Percentiles rank a stretch among this genome's conserved stretches.
Evolutionary conservation across 257 asterid genomes (phyloP).

Genomic region (Capsicum rhomboideum): DNA sequence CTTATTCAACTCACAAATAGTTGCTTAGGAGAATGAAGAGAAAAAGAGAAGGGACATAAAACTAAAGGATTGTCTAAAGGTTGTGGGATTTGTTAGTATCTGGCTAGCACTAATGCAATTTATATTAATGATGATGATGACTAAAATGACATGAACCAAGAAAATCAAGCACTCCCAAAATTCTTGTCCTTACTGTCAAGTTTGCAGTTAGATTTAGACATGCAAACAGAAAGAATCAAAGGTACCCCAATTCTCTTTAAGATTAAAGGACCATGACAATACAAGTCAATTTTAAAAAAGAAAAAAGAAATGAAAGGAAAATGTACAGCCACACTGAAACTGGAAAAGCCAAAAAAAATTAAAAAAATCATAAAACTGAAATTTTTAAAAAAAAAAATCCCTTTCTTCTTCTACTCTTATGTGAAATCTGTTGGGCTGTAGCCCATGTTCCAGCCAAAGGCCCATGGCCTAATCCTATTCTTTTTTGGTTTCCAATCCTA

Average conservation of each 20-base stretch:
- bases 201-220: conserved; percentile 30
- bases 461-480: too few relatives aligned
- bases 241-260: conserved; percentile 24
- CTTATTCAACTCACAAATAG: neutral
- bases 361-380: conserved; percentile 16
- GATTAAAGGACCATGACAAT: neutral
- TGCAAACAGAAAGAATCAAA: conserved; percentile 27
- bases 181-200: conserved; percentile 27
- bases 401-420: neutral
- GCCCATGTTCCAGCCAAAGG: too few relatives aligned
- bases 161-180: conserved; percentile 18
- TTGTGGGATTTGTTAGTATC: neutral
- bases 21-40: neutral
- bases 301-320: too few relatives aligned
- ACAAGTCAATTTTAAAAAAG: neutral
- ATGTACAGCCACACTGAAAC: neutral
- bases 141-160: conserved; percentile 8
- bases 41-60: conserved; percentile 1
- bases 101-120: conserved; percentile 4
- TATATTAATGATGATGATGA: conserved; percentile 5
- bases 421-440: too few relatives aligned
- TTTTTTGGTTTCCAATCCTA: too few relatives aligned
- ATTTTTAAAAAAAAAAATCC: too few relatives aligned
- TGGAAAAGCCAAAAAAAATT: neutral
- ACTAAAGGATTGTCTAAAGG: neutral